Evolutionary conservation across 176 grass and related monocot genomes (phyloP).

Genomic region (Rhynchospora breviuscula): DNA sequence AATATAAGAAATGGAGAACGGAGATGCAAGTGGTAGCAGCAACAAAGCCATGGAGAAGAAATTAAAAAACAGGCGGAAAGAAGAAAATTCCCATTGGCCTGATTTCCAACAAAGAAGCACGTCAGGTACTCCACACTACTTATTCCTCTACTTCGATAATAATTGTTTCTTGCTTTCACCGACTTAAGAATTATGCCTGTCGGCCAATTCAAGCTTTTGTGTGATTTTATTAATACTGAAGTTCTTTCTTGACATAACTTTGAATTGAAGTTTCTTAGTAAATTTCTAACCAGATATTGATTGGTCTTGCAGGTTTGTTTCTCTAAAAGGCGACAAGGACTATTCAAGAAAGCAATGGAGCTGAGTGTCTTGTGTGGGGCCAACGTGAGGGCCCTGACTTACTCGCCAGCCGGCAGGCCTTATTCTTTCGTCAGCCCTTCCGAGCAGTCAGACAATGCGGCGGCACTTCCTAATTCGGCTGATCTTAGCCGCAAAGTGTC

Average conservation of each 20-base stretch:
- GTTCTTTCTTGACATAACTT: too few species aligned
- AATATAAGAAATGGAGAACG: not conserved
- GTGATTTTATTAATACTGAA: too few species aligned
- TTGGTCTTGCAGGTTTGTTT: constrained; percentile 35
- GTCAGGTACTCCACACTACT: not conserved
- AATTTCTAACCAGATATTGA: too few species aligned
- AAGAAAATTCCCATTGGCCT: not conserved
- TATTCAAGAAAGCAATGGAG: constrained; percentile 64
- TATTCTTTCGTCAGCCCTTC: constrained; percentile 21
- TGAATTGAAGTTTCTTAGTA: too few species aligned
- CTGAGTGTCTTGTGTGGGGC: constrained; percentile 39
- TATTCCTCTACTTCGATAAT: not conserved
- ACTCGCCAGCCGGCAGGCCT: constrained; percentile 46
- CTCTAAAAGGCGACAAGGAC: constrained; percentile 40
- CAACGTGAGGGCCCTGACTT: constrained; percentile 31
- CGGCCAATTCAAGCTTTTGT: too few species aligned
- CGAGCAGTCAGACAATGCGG: too few species aligned
- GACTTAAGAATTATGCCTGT: too few species aligned
- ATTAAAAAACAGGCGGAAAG: not conserved
- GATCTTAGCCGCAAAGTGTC: not conserved
- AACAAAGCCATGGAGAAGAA: not conserved
- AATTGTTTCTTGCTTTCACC: not conserved
- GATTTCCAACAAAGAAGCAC: not conserved
- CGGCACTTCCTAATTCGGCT: too few species aligned
- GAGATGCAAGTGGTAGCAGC: not conserved